Evolutionary conservation across 345 rosid species (phyloP).

Genomic region (Heritiera littoralis): DNA sequence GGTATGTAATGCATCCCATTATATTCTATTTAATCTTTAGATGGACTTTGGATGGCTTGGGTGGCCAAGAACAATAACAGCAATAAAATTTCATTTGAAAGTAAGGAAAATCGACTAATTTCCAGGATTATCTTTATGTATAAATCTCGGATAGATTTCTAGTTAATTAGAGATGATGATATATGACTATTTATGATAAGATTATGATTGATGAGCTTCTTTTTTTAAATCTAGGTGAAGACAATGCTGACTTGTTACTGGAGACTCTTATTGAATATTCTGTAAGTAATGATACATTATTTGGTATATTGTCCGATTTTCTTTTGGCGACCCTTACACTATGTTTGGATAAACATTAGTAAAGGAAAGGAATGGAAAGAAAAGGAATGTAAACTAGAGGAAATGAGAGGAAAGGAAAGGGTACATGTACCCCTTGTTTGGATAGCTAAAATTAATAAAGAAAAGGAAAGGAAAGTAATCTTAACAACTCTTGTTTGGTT

Average conservation of each 20-base stretch:
- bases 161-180: constrained; percentile 5
- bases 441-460: too few relatives aligned
- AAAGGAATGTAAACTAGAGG: too few relatives aligned
- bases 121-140: neutral
- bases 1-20: constrained; percentile 44
- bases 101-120: neutral
- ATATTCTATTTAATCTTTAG: neutral
- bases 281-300: constrained; percentile 38
- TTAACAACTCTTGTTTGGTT: too few relatives aligned
- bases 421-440: too few relatives aligned
- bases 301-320: neutral
- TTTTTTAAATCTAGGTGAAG: constrained; percentile 61
- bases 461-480: too few relatives aligned
- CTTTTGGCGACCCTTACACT: neutral
- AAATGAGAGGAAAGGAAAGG: too few relatives aligned
- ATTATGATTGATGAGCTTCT: constrained; percentile 19
- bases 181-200: constrained; percentile 10
- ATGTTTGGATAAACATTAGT: too few relatives aligned
- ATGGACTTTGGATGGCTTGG: neutral
- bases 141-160: neutral
- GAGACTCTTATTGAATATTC: constrained; percentile 59
- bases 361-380: too few relatives aligned
- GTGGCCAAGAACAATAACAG: neutral
- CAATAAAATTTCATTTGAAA: constrained; percentile 4
- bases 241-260: constrained; percentile 61